Conservation (phyloP, 2,329 filamentous ascomycete genomes). For the Fusarium sp. region DNA sequence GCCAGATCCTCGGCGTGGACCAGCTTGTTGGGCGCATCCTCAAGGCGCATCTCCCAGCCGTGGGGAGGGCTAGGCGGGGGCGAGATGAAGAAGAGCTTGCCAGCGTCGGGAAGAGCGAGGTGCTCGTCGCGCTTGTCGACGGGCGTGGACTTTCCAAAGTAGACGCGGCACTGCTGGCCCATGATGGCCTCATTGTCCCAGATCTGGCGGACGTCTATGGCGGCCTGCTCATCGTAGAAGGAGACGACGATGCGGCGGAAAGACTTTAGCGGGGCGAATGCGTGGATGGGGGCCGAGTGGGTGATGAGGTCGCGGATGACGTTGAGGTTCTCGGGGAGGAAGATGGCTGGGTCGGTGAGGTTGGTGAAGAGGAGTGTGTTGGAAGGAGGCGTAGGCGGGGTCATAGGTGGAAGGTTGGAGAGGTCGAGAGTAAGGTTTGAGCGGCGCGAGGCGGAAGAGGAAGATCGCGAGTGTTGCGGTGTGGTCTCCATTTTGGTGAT, state of each 20-base stretch:
- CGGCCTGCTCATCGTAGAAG: conserved; percentile 78
- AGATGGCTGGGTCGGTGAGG: conserved; percentile 79
- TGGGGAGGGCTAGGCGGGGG: conserved; percentile 77
- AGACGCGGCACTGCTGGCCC: conserved; percentile 77
- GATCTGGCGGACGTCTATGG: conserved; percentile 76
- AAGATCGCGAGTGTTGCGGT: conserved; percentile 57
- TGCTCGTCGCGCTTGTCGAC: conserved; percentile 68
- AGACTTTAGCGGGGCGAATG: conserved; percentile 84
- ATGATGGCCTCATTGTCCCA: conserved; percentile 82
- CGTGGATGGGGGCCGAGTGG: conserved; percentile 77
- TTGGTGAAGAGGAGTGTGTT: conserved; percentile 91
- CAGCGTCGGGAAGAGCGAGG: conserved; percentile 75
- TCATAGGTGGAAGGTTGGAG: conserved; percentile 76
- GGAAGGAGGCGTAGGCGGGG: conserved; percentile 79
- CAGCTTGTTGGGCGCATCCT: conserved; percentile 78
- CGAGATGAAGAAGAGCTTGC: conserved; percentile 80
- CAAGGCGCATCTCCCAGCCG: conserved; percentile 76
- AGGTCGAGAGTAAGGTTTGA: conserved; percentile 78
- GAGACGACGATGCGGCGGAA: conserved; percentile 86
- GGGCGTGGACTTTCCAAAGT: conserved; percentile 75
- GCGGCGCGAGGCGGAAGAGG: conserved; percentile 62
- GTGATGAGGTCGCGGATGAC: conserved; percentile 79
- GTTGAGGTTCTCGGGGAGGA: conserved; percentile 79
- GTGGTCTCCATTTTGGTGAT: conserved; percentile 53
- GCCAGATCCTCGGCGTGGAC: conserved; percentile 78